Percentiles rank a stretch among this genome's conserved stretches.
phyloP scores from a whole-genome alignment of 2,329 filamentous ascomycete species.

The Fusarium multiceps region DNA sequence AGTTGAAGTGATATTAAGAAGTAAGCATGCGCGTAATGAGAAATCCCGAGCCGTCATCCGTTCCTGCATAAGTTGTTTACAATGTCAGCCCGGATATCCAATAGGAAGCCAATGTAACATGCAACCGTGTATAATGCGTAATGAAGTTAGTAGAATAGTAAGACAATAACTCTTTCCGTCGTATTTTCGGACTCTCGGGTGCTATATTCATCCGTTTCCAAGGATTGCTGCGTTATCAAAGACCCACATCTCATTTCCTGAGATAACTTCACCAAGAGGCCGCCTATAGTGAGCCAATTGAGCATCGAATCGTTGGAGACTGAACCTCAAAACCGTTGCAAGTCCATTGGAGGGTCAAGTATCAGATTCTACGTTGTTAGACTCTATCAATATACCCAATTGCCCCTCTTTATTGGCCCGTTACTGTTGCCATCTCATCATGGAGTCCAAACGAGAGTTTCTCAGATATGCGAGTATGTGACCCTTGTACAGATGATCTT shows the following conservation, averaged over 20 bases:
- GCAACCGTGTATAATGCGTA: background rate
- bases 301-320: background rate
- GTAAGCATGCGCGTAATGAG: background rate
- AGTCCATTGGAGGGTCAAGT: background rate
- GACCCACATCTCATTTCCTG: constrained; percentile 9
- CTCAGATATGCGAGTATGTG: constrained; percentile 34
- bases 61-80: background rate
- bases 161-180: background rate
- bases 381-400: background rate
- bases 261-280: constrained; percentile 23
- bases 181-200: constrained; percentile 10
- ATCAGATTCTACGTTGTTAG: background rate
- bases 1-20: background rate
- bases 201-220: background rate
- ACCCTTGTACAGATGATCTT: too few relatives aligned
- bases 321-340: background rate
- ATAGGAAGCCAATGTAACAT: background rate
- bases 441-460: constrained; percentile 23
- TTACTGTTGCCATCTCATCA: constrained; percentile 2
- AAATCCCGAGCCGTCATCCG: background rate
- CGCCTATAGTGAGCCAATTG: constrained; percentile 12
- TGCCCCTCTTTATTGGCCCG: background rate
- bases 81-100: background rate
- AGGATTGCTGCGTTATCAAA: constrained; percentile 5
- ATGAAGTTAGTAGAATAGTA: background rate